phyloP scores from a whole-genome alignment of 768 basidiomycete genomes.

The Boletellus sp. region DNA sequence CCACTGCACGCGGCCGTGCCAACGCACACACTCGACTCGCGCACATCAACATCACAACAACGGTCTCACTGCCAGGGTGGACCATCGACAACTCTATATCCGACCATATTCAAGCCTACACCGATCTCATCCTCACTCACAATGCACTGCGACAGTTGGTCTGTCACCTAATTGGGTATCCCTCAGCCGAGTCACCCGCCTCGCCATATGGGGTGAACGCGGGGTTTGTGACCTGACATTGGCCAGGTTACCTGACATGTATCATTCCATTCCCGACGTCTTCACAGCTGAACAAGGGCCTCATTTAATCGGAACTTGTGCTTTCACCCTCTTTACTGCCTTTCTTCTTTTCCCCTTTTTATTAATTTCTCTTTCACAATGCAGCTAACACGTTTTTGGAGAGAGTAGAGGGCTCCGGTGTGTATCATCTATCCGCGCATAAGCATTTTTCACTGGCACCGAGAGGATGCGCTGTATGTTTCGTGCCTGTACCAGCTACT shows the following conservation, averaged over 20 bases:
- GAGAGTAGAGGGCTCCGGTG: conserved; percentile 12
- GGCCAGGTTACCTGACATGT: conserved; percentile 13
- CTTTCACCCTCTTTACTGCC: not conserved
- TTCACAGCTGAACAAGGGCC: conserved; percentile 11
- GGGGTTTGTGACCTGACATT: conserved; percentile 8
- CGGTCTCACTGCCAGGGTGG: conserved; percentile 15
- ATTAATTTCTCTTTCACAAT: conserved; percentile 9
- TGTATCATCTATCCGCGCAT: conserved; percentile 17
- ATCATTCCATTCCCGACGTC: conserved; percentile 19
- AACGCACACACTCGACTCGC: conserved; percentile 4
- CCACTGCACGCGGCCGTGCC: conserved; percentile 7
- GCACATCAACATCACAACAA: conserved; percentile 5
- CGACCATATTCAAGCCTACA: conserved; percentile 9
- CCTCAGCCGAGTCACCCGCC: conserved; percentile 10
- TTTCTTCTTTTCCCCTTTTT: not conserved
- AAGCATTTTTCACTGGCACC: not conserved
- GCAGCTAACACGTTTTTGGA: conserved; percentile 14
- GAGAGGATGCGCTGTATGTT: conserved; percentile 11
- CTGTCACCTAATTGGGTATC: conserved; percentile 27
- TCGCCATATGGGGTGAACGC: conserved; percentile 5
- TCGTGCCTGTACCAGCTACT: conserved; percentile 18
- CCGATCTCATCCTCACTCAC: conserved; percentile 17
- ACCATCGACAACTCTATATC: conserved; percentile 11
- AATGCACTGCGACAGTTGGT: conserved; percentile 17
- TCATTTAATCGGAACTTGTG: conserved; percentile 20